Evolutionary conservation across 1,284 basidiomycete species (phyloP).

Genomic region (Erythrobasidium hasegawianum): DNA sequence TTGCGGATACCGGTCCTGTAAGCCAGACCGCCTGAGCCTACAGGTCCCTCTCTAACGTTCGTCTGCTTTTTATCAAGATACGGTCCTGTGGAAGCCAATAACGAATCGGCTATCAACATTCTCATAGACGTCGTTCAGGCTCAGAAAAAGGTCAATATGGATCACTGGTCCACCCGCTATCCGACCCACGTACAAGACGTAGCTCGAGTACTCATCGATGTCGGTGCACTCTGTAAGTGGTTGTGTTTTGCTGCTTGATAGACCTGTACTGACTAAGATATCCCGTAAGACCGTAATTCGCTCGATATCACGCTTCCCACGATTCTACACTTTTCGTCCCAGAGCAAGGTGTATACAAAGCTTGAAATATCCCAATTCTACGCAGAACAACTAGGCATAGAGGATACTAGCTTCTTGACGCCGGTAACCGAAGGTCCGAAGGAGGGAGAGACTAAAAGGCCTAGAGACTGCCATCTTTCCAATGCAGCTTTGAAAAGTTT

Average conservation of each 20-base stretch:
- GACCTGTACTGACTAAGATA: not conserved
- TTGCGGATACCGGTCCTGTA: constrained; percentile 75
- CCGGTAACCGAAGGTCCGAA: constrained; percentile 63
- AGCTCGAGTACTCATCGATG: constrained; percentile 54
- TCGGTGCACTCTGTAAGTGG: constrained; percentile 57
- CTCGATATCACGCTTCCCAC: constrained; percentile 54
- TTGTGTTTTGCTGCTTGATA: not conserved
- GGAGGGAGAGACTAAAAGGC: constrained; percentile 61
- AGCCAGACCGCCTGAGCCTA: constrained; percentile 41
- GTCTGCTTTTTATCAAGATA: constrained; percentile 57
- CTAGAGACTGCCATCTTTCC: constrained; percentile 63
- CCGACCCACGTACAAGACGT: constrained; percentile 63
- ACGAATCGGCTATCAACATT: constrained; percentile 73
- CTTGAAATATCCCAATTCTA: constrained; percentile 77
- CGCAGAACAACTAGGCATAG: constrained; percentile 60
- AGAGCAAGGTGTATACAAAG: constrained; percentile 70
- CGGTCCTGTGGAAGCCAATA: constrained; percentile 68
- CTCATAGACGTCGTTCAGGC: constrained; percentile 64
- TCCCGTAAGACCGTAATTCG: constrained; percentile 4
- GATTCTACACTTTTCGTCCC: constrained; percentile 69
- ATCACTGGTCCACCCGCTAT: constrained; percentile 75
- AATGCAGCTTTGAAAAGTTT: constrained; percentile 39
- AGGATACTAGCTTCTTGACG: constrained; percentile 53
- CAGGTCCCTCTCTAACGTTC: not conserved
- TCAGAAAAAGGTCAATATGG: constrained; percentile 69